A percentile compares a stretch with the other conserved stretches of the same genome.
Evolutionary conservation across 2,329 filamentous ascomycete genomes (phyloP).

Genomic region (Penicillium sp.): DNA sequence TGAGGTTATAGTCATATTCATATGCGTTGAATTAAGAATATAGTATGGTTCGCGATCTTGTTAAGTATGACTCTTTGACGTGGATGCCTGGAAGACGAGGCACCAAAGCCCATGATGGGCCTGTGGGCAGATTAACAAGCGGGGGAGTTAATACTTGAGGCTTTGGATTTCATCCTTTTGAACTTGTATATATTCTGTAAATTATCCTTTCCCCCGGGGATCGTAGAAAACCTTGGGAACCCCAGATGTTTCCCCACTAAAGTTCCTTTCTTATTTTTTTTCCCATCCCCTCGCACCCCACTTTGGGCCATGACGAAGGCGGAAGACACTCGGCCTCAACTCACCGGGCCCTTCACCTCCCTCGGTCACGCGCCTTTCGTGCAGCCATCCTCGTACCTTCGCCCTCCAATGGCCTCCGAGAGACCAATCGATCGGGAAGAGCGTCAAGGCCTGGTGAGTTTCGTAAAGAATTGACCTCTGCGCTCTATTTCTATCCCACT

Average conservation of each 20-base stretch:
- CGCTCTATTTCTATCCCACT: neutral
- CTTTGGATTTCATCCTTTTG: neutral
- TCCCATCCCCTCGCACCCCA: constrained; percentile 9
- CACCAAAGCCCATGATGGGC: neutral
- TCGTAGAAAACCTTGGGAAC: constrained; percentile 1
- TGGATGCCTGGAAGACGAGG: too few species aligned
- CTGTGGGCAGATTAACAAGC: neutral
- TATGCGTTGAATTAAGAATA: too few species aligned
- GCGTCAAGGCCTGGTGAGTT: constrained; percentile 50
- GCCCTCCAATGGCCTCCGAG: constrained; percentile 46
- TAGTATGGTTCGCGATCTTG: too few species aligned
- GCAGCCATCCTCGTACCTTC: constrained; percentile 51
- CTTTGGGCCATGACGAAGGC: constrained; percentile 24
- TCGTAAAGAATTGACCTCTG: constrained; percentile 9
- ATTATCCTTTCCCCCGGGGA: neutral
- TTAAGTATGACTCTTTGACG: too few species aligned
- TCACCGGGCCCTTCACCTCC: constrained; percentile 21
- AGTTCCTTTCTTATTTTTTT: neutral
- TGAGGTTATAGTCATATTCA: too few species aligned
- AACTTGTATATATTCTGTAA: neutral
- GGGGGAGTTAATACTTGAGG: neutral
- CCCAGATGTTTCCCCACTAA: neutral
- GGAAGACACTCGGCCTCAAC: constrained; percentile 24
- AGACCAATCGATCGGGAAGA: constrained; percentile 52
- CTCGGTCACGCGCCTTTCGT: constrained; percentile 50